These are phyloP conservation scores for Lachnellula arida DNA, from an alignment of 2,329 filamentous ascomycete species.

Conservation along the genomic window DNA sequence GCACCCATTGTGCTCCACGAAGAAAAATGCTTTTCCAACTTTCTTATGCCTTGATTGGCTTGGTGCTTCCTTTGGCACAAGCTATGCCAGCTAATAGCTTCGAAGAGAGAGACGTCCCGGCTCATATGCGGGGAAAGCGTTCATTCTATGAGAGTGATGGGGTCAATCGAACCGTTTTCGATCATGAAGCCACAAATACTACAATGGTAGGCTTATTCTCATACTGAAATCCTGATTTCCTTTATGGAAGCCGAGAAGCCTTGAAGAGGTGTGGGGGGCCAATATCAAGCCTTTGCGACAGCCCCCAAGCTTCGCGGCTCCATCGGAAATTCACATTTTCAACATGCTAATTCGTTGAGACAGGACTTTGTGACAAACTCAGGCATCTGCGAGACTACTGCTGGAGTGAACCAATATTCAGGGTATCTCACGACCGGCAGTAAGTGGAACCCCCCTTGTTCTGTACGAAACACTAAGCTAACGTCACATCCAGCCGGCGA, in stretches of 20 bases:
- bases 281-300: too few relatives aligned
- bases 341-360: too few relatives aligned
- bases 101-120: neutral
- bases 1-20: too few relatives aligned
- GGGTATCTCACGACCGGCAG: constrained; percentile 33
- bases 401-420: constrained; percentile 8
- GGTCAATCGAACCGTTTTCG: constrained; percentile 39
- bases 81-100: neutral
- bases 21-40: neutral
- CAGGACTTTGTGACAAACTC: constrained; percentile 40
- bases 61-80: neutral
- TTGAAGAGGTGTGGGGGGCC: too few relatives aligned
- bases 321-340: too few relatives aligned
- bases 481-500: neutral
- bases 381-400: constrained; percentile 11
- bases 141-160: constrained; percentile 31
- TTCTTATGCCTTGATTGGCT: neutral
- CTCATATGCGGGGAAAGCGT: constrained; percentile 17
- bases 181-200: constrained; percentile 38
- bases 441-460: neutral
- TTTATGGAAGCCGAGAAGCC: too few relatives aligned
- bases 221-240: too few relatives aligned
- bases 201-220: neutral
- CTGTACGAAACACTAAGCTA: neutral
- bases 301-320: too few relatives aligned